These are phyloP conservation scores for Delonix regia DNA, from an alignment of 306 rosid genomes.

Conservation along the genomic window DNA sequence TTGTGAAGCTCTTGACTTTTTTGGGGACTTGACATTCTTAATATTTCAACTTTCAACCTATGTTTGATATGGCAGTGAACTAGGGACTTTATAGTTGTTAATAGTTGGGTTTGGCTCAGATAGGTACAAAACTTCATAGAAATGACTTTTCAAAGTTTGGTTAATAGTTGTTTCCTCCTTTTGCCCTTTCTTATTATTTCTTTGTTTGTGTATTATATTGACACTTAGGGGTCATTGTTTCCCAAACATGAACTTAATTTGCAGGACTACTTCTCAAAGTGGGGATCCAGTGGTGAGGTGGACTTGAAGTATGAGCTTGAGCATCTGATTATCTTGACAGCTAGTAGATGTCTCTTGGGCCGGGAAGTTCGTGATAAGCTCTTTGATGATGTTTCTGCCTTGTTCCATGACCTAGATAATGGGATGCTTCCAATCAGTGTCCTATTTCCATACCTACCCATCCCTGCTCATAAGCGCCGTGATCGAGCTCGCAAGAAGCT, in stretches of 20 bases:
- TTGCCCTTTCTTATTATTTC: background rate
- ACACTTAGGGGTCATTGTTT: background rate
- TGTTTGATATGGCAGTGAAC: background rate
- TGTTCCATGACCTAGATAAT: slow-evolving; percentile 95
- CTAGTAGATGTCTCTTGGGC: slow-evolving; percentile 95
- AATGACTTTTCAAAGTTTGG: background rate
- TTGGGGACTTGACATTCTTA: background rate
- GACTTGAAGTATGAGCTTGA: slow-evolving; percentile 96
- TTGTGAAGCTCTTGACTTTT: background rate
- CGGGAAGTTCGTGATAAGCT: slow-evolving; percentile 95
- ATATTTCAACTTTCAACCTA: background rate
- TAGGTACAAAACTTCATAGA: background rate
- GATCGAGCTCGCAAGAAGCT: slow-evolving; percentile 86
- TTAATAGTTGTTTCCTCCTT: background rate
- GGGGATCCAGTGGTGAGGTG: slow-evolving; percentile 95
- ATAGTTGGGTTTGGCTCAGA: background rate
- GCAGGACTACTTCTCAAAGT: slow-evolving; percentile 96
- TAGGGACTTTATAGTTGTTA: background rate
- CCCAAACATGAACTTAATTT: slow-evolving; percentile 29
- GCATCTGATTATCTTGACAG: slow-evolving; percentile 90
- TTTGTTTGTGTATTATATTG: slow-evolving; percentile 1
- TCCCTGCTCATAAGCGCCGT: slow-evolving; percentile 92
- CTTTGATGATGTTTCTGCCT: slow-evolving; percentile 87
- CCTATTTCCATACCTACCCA: slow-evolving; percentile 86
- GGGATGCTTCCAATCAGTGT: slow-evolving; percentile 91